These are phyloP conservation scores for Beauveria australis DNA, from an alignment of 2,329 filamentous ascomycete genomes.

Conservation along the genomic window DNA sequence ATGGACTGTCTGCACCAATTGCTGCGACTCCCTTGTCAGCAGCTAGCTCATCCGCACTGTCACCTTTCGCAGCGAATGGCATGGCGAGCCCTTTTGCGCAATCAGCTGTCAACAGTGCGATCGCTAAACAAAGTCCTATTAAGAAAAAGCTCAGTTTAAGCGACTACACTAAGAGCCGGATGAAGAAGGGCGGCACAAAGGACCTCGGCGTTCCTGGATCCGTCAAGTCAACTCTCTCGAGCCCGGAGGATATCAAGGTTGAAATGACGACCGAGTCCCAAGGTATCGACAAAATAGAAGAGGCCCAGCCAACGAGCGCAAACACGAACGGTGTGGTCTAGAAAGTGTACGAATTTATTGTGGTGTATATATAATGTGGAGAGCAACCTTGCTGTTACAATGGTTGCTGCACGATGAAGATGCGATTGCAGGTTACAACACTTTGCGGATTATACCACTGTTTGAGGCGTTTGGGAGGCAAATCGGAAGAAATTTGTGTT, in stretches of 20 bases:
- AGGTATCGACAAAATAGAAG: constrained; percentile 21
- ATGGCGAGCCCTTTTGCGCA: constrained; percentile 36
- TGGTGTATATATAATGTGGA: constrained; percentile 10
- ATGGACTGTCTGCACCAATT: constrained; percentile 25
- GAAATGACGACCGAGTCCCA: constrained; percentile 26
- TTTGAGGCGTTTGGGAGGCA: constrained; percentile 1
- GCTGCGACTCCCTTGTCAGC: constrained; percentile 41
- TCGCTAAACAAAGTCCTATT: constrained; percentile 47
- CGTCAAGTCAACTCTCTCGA: constrained; percentile 27
- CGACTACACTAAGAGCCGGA: constrained; percentile 51
- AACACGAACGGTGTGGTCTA: constrained; percentile 12
- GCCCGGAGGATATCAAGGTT: constrained; percentile 28
- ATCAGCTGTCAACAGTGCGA: constrained; percentile 33
- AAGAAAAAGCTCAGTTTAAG: constrained; percentile 62
- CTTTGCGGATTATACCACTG: constrained; percentile 8
- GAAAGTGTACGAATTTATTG: constrained; percentile 3
- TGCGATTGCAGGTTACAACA: constrained; percentile 4
- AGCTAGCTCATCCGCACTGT: constrained; percentile 35
- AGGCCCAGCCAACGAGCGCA: constrained; percentile 17
- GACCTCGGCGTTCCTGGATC: constrained; percentile 20
- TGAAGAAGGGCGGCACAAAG: constrained; percentile 44
- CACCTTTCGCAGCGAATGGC: constrained; percentile 37
- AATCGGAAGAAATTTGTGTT: background rate
- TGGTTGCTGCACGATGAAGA: constrained; percentile 7
- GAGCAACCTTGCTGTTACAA: background rate